phyloP scores from a whole-genome alignment of 176 grass and related monocot genomes.

The Eleusine coracana region DNA sequence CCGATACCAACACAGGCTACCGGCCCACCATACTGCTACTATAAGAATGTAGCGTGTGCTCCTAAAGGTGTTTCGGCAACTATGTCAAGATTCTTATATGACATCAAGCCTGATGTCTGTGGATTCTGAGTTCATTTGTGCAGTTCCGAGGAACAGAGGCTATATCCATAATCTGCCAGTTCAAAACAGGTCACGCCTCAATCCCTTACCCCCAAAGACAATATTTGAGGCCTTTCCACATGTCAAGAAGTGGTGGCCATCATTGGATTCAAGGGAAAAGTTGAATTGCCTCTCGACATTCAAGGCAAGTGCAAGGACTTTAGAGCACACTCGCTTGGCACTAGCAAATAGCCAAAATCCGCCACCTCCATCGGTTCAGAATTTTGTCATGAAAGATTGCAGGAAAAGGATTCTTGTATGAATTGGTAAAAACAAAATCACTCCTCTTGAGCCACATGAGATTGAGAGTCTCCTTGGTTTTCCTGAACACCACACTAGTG shows the following conservation, averaged over 20 bases:
- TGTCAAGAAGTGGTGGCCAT: constrained; percentile 47
- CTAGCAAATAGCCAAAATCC: too few relatives aligned
- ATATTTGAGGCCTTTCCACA: constrained; percentile 51
- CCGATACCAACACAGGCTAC: constrained; percentile 14
- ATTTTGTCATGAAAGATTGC: too few relatives aligned
- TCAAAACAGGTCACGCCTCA: background rate
- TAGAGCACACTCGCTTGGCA: too few relatives aligned
- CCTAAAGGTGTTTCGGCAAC: constrained; percentile 64
- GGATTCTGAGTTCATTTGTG: constrained; percentile 73
- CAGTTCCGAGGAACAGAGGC: constrained; percentile 60
- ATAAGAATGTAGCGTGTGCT: constrained; percentile 66
- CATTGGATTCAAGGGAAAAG: constrained; percentile 31
- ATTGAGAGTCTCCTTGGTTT: too few relatives aligned
- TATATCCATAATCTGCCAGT: constrained; percentile 77
- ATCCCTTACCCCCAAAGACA: too few relatives aligned
- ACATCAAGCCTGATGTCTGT: constrained; percentile 66
- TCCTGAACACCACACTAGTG: background rate
- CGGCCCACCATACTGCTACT: constrained; percentile 74
- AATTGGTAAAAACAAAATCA: too few relatives aligned
- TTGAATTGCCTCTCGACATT: too few relatives aligned
- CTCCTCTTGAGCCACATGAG: too few relatives aligned
- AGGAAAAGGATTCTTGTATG: too few relatives aligned
- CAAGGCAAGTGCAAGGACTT: too few relatives aligned
- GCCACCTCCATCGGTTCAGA: too few relatives aligned
- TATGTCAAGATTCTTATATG: constrained; percentile 67